A percentile compares a stretch with the other conserved stretches of the same genome.
Evolutionary conservation across 345 rosid species (phyloP).

Genomic region (Camelina hispida): DNA sequence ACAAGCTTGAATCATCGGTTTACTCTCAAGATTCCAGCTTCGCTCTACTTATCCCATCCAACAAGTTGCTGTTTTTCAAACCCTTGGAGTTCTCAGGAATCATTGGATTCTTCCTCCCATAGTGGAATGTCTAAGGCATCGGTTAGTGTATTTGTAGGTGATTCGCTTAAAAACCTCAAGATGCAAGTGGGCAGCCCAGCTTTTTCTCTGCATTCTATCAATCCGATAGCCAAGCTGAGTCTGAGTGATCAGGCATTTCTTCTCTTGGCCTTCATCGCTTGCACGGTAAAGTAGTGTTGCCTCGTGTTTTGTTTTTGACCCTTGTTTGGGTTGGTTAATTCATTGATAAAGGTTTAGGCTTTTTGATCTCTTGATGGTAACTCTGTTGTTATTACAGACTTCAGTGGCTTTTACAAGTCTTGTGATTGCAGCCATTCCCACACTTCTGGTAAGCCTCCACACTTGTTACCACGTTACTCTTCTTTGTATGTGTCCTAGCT

Average conservation of each 20-base stretch:
- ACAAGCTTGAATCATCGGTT: slow-evolving; percentile 37
- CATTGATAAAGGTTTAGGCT: not conserved
- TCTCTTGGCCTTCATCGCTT: slow-evolving; percentile 77
- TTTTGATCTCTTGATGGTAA: slow-evolving; percentile 31
- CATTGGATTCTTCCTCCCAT: slow-evolving; percentile 10
- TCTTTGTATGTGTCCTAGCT: slow-evolving; percentile 9
- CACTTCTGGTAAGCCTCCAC: slow-evolving; percentile 69
- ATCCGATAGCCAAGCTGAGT: slow-evolving; percentile 55
- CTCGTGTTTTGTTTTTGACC: not conserved
- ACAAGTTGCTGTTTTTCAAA: slow-evolving; percentile 40
- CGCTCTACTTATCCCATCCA: slow-evolving; percentile 24
- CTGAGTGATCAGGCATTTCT: slow-evolving; percentile 74
- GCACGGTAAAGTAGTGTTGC: slow-evolving; percentile 56
- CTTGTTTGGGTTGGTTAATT: not conserved
- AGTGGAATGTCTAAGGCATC: slow-evolving; percentile 34
- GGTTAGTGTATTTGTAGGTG: slow-evolving; percentile 40
- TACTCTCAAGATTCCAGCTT: slow-evolving; percentile 30
- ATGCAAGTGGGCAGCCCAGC: slow-evolving; percentile 56
- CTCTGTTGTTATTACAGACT: slow-evolving; percentile 62
- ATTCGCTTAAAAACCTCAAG: slow-evolving; percentile 47
- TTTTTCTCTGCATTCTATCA: slow-evolving; percentile 48
- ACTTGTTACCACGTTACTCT: not conserved
- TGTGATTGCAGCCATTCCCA: slow-evolving; percentile 77
- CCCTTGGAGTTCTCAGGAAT: slow-evolving; percentile 34
- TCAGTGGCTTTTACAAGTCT: slow-evolving; percentile 81